These are phyloP conservation scores for Fusarium siculi DNA, from an alignment of 2,329 filamentous ascomycete genomes.

Conservation along the genomic window DNA sequence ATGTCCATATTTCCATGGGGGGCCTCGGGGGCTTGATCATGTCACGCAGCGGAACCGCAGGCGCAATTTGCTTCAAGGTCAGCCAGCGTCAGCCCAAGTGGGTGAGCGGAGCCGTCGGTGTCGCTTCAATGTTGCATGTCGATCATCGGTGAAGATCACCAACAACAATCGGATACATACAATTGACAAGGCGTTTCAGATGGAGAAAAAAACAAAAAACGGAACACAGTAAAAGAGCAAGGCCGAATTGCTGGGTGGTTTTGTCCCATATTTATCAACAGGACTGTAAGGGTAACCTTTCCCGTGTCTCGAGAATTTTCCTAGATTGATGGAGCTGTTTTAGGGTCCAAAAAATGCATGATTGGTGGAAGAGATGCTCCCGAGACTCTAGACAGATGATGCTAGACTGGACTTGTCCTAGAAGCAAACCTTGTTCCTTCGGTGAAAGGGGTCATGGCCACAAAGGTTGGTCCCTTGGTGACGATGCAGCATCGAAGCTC, in stretches of 20 bases:
- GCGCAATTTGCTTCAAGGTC: conserved; percentile 3
- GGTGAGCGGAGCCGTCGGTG: conserved; percentile 8
- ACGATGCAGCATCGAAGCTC: neutral
- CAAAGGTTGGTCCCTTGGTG: neutral
- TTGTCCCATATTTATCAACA: neutral
- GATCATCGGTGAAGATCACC: conserved; percentile 1
- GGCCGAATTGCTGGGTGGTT: neutral
- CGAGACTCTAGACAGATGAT: neutral
- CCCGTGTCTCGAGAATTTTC: neutral
- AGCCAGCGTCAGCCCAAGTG: neutral
- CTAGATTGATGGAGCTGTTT: neutral
- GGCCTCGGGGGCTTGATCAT: neutral
- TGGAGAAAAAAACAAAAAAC: neutral
- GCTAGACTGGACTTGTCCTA: conserved; percentile 6
- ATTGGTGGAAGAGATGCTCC: neutral
- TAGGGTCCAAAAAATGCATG: neutral
- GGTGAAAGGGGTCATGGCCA: neutral
- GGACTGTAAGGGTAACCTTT: neutral
- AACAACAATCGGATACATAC: neutral
- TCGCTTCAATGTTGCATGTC: neutral
- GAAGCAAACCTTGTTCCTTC: conserved; percentile 17
- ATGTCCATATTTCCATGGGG: neutral
- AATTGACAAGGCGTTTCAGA: neutral
- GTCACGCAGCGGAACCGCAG: conserved; percentile 25
- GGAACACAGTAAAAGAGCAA: too few relatives aligned